Evolutionary conservation across 495 filamentous ascomycete species (phyloP).

Genomic region (Chaetomium fimeti): DNA sequence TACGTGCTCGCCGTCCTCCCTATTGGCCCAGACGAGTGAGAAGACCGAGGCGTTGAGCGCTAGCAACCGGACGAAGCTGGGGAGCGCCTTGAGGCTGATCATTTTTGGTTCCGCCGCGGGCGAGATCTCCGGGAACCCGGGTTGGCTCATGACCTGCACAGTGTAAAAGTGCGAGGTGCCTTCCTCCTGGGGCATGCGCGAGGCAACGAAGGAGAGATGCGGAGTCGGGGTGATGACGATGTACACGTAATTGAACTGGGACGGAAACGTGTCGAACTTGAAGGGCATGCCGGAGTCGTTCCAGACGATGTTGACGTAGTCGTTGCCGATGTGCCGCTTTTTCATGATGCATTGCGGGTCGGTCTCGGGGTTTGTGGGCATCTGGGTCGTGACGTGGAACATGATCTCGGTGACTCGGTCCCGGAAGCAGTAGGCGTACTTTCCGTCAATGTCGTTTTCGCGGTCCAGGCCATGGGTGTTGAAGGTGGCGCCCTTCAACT

Average conservation of each 20-base stretch:
- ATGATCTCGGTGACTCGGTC: constrained; percentile 93
- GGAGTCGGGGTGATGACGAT: constrained; percentile 91
- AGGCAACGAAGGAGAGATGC: constrained; percentile 58
- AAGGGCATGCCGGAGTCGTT: constrained; percentile 90
- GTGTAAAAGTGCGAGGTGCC: constrained; percentile 64
- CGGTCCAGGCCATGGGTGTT: constrained; percentile 93
- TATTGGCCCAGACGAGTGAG: constrained; percentile 78
- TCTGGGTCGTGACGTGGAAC: constrained; percentile 93
- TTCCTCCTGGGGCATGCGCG: constrained; percentile 42
- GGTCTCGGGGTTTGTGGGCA: constrained; percentile 79
- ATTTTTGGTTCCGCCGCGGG: constrained; percentile 85
- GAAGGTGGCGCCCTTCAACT: constrained; percentile 75
- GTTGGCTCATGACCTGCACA: constrained; percentile 78
- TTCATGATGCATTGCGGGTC: constrained; percentile 78
- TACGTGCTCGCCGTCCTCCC: constrained; percentile 77
- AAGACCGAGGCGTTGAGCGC: constrained; percentile 94
- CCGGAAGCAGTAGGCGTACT: constrained; percentile 86
- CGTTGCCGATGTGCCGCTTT: constrained; percentile 95
- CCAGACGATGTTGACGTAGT: constrained; percentile 96
- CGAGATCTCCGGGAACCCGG: constrained; percentile 85
- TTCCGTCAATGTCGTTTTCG: constrained; percentile 70
- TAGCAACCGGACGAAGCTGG: constrained; percentile 84
- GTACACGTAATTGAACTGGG: constrained; percentile 91
- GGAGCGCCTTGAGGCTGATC: constrained; percentile 72
- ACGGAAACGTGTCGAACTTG: constrained; percentile 86